phyloP scores from a whole-genome alignment of 257 asterid species.

The Scutellaria galericulata region DNA sequence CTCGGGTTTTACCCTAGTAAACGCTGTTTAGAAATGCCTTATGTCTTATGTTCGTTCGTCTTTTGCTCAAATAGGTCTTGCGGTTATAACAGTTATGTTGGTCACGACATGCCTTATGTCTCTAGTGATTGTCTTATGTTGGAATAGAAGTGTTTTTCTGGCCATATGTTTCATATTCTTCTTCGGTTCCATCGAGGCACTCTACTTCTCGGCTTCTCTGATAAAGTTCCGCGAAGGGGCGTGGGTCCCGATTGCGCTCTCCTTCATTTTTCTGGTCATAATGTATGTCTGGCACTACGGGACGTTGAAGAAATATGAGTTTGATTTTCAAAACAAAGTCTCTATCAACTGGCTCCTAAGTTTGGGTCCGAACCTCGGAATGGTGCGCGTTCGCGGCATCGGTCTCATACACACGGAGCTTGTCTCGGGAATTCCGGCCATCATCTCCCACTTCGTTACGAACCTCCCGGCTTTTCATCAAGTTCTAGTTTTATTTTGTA shows the following conservation, averaged over 20 bases:
- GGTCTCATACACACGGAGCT: constrained; percentile 97
- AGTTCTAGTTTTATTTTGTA: constrained; percentile 74
- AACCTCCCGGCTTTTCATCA: constrained; percentile 97
- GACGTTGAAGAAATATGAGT: constrained; percentile 79
- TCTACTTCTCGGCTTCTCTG: constrained; percentile 93
- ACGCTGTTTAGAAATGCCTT: no score
- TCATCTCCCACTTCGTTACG: constrained; percentile 87
- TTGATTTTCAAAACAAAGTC: constrained; percentile 84
- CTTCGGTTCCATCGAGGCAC: constrained; percentile 93
- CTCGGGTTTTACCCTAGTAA: no score
- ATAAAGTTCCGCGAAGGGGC: constrained; percentile 97
- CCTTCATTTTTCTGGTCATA: constrained; percentile 63
- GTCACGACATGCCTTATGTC: constrained; percentile 95
- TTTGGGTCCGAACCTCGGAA: constrained; percentile 81
- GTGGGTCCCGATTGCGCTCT: constrained; percentile 89
- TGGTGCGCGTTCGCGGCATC: constrained; percentile 84
- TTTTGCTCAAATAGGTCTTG: constrained; percentile 68
- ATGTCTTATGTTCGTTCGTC: background rate
- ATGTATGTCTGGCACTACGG: constrained; percentile 95
- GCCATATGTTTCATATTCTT: constrained; percentile 74
- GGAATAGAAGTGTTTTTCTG: constrained; percentile 65
- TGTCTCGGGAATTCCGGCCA: constrained; percentile 90
- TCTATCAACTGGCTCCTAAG: constrained; percentile 86
- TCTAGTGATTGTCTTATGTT: constrained; percentile 84
- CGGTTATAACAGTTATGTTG: constrained; percentile 95